These are phyloP conservation scores for Cenchrus americanus DNA, from an alignment of 176 grass and related monocot species.

Conservation along the genomic window DNA sequence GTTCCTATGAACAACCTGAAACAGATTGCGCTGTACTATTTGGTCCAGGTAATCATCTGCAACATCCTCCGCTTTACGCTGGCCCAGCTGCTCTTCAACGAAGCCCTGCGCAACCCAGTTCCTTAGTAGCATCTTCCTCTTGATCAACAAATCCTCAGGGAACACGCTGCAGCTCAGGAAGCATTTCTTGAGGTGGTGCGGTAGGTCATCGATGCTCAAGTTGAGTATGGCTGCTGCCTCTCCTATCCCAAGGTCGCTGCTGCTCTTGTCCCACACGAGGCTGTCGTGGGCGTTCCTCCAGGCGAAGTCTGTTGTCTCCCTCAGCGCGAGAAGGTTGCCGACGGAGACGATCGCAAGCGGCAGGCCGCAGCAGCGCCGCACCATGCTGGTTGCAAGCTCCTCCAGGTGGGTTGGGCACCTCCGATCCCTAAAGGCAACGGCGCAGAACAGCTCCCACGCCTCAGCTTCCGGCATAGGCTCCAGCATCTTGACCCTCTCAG, in stretches of 20 bases:
- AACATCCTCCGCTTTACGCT: conserved; percentile 9
- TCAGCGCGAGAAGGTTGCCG: not conserved
- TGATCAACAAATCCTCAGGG: conserved; percentile 14
- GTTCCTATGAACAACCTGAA: too few species aligned
- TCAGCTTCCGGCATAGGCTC: not conserved
- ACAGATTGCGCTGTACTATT: too few species aligned
- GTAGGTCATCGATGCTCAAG: too few species aligned
- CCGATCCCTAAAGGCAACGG: conserved; percentile 3
- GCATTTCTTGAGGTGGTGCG: conserved; percentile 25
- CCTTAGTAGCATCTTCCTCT: conserved; percentile 24
- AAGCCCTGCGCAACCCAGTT: conserved; percentile 35
- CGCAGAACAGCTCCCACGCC: conserved; percentile 34
- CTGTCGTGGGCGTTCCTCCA: not conserved
- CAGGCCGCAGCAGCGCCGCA: conserved; percentile 44
- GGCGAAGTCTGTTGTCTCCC: not conserved
- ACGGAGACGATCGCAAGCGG: conserved; percentile 53
- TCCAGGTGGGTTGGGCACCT: not conserved
- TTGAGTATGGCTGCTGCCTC: too few species aligned
- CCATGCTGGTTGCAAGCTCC: not conserved
- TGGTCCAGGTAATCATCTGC: not conserved
- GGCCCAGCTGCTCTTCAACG: not conserved
- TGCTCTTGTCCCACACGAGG: not conserved
- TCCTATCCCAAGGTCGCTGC: too few species aligned
- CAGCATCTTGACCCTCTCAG: not conserved
- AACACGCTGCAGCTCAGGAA: conserved; percentile 38